Evolutionary conservation across 2,329 filamentous ascomycete species (phyloP).

Genomic region (Pseudogymnoascus sp.): DNA sequence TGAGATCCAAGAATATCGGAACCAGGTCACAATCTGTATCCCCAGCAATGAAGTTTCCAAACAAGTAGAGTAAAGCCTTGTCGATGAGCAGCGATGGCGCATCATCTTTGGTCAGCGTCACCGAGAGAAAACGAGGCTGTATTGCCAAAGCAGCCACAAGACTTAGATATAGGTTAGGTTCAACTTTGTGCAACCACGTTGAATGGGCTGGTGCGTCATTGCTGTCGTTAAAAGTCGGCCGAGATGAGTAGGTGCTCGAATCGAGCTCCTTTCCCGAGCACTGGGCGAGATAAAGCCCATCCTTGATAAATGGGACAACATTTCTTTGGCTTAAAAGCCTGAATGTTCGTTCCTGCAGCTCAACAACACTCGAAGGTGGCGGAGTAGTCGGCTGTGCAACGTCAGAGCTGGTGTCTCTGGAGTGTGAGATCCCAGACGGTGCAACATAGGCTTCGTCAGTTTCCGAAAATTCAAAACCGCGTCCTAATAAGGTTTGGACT

Average conservation of each 20-base stretch:
- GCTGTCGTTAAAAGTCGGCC: conserved; percentile 32
- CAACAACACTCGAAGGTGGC: conserved; percentile 65
- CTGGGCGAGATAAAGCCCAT: conserved; percentile 63
- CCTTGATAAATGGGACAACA: conserved; percentile 64
- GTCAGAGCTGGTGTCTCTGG: conserved; percentile 35
- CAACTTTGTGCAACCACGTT: conserved; percentile 51
- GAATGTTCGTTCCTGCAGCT: conserved; percentile 78
- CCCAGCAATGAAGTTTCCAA: conserved; percentile 67
- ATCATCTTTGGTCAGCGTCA: conserved; percentile 64
- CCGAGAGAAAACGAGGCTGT: conserved; percentile 62
- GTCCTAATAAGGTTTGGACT: conserved; percentile 63
- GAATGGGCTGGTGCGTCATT: conserved; percentile 22
- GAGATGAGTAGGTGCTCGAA: conserved; percentile 27
- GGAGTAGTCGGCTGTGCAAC: conserved; percentile 51
- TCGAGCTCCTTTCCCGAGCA: conserved; percentile 56
- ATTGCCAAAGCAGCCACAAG: conserved; percentile 52
- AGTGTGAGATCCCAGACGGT: conserved; percentile 28
- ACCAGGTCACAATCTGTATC: conserved; percentile 63
- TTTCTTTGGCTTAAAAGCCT: conserved; percentile 67
- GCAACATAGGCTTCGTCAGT: conserved; percentile 60
- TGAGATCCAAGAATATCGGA: conserved; percentile 82
- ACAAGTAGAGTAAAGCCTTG: conserved; percentile 53
- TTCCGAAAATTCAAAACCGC: conserved; percentile 77
- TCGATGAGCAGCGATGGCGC: conserved; percentile 67
- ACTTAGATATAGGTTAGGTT: conserved; percentile 54